Evolutionary conservation across 1,139 yeast species (phyloP).

Genomic region (Zygosaccharomyces pseudobailii): DNA sequence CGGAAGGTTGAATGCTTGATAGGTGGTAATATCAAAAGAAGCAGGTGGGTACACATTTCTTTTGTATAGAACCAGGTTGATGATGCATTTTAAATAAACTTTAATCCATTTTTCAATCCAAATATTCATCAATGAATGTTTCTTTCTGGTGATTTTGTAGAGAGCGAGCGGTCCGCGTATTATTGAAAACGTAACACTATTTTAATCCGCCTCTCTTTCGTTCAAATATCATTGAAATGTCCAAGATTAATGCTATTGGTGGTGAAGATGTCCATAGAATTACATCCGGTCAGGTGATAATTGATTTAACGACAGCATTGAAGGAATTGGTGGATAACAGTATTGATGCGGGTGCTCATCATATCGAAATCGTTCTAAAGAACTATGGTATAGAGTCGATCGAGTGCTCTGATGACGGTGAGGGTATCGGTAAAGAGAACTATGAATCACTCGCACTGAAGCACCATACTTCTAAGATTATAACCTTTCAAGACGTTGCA

Average conservation of each 20-base stretch:
- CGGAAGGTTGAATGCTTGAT: conserved; percentile 34
- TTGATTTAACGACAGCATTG: conserved; percentile 67
- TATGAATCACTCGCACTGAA: conserved; percentile 59
- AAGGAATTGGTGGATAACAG: conserved; percentile 87
- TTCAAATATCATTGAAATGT: conserved; percentile 6
- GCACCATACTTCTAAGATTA: conserved; percentile 77
- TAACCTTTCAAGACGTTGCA: conserved; percentile 51
- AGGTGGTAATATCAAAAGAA: conserved; percentile 31
- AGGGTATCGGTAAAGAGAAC: conserved; percentile 61
- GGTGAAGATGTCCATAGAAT: conserved; percentile 52
- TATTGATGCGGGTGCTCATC: conserved; percentile 68
- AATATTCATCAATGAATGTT: conserved; percentile 17
- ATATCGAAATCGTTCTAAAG: conserved; percentile 59
- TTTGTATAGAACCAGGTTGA: conserved; percentile 30
- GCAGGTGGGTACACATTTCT: conserved; percentile 33
- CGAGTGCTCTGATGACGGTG: conserved; percentile 73
- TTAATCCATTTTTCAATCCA: conserved; percentile 30
- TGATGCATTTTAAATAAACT: conserved; percentile 31
- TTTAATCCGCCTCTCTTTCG: too few relatives aligned
- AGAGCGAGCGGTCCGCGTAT: neutral
- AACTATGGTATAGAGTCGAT: conserved; percentile 74
- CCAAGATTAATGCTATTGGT: conserved; percentile 21
- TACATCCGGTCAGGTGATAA: conserved; percentile 91
- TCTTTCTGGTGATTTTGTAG: neutral
- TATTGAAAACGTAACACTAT: neutral